Evolutionary conservation across 2,329 filamentous ascomycete genomes (phyloP).

Genomic region (Paecilomyces formosus): DNA sequence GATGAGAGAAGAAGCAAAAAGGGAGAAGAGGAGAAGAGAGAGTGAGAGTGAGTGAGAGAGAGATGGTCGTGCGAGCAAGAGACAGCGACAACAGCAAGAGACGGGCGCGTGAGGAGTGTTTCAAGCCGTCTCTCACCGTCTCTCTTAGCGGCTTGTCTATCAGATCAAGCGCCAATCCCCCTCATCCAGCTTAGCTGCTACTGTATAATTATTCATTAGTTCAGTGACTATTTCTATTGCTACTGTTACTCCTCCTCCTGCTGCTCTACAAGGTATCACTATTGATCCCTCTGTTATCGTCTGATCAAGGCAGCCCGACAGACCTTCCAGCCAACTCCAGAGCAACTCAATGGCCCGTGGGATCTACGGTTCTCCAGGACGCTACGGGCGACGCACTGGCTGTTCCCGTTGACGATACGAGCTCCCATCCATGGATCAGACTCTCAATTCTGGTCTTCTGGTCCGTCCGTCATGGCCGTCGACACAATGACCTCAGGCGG

Average conservation of each 20-base stretch:
- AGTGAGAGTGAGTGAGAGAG: neutral
- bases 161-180: neutral
- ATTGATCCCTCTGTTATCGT: neutral
- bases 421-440: neutral
- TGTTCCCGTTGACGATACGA: neutral
- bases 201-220: too few relatives aligned
- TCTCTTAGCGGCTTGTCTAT: neutral
- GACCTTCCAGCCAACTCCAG: neutral
- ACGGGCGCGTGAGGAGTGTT: neutral
- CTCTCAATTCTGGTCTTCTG: neutral
- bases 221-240: too few relatives aligned
- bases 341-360: neutral
- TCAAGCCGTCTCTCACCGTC: neutral
- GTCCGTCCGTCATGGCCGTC: neutral
- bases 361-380: neutral
- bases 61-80: neutral
- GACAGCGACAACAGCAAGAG: neutral
- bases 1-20: neutral
- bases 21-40: neutral
- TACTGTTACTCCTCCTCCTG: too few relatives aligned
- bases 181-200: neutral
- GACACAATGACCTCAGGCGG: neutral
- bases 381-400: neutral
- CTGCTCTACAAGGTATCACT: too few relatives aligned
- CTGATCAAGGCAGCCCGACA: neutral